Percentiles rank a stretch among this genome's conserved stretches.
Conservation (phyloP, 768 basidiomycete species). For the Mycena latifolia region DNA sequence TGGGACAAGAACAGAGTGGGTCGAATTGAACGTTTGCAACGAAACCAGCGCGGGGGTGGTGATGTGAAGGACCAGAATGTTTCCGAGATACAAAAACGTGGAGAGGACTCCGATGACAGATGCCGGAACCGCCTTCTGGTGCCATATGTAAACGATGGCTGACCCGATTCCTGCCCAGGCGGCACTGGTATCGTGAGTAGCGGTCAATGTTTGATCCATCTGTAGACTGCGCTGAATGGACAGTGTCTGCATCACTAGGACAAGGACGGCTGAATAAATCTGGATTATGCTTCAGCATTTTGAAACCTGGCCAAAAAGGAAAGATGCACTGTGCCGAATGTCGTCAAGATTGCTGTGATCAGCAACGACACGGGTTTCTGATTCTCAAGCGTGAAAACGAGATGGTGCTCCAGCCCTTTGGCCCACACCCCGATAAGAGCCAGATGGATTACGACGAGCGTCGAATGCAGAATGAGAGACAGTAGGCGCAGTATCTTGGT, state of each 20-base stretch:
- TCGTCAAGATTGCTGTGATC: background rate
- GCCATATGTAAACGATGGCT: background rate
- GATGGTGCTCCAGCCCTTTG: background rate
- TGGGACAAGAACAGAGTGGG: background rate
- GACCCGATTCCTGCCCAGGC: slow-evolving; percentile 15
- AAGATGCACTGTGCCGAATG: background rate
- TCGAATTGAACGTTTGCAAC: background rate
- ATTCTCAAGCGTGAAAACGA: background rate
- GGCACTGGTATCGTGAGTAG: slow-evolving; percentile 3
- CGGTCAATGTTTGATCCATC: background rate
- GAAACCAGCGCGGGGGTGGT: slow-evolving; percentile 5
- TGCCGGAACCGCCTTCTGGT: slow-evolving; percentile 6
- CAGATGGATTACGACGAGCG: slow-evolving; percentile 1
- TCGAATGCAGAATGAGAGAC: background rate
- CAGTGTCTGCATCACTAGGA: slow-evolving; percentile 5
- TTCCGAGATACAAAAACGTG: background rate
- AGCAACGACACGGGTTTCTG: too few species aligned
- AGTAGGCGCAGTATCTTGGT: too few species aligned
- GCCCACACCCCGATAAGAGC: slow-evolving; percentile 6
- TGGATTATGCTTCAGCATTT: too few species aligned
- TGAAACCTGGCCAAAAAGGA: background rate
- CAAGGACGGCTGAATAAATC: slow-evolving; percentile 9
- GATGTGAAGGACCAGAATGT: slow-evolving; percentile 4
- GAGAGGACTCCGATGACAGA: background rate
- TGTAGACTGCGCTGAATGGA: background rate